Percentiles rank a stretch among this genome's conserved stretches.
phyloP scores from a whole-genome alignment of 345 rosid genomes.

The Sonneratia alba region DNA sequence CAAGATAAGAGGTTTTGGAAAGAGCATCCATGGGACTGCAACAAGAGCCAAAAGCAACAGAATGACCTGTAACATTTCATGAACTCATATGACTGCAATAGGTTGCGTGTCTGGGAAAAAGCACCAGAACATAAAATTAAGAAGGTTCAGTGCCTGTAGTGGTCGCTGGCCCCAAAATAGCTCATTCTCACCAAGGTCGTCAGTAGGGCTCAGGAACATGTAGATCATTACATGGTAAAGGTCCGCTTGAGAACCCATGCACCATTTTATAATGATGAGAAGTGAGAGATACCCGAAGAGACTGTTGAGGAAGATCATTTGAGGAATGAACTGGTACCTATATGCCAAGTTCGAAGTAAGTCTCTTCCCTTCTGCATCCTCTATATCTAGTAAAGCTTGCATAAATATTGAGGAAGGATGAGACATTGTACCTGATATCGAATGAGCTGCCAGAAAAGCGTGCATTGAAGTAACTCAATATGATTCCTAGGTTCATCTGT shows the following conservation, averaged over 20 bases:
- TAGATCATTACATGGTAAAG: slow-evolving; percentile 99
- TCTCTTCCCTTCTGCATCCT: background rate
- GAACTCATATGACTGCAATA: background rate
- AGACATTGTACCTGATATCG: slow-evolving; percentile 53
- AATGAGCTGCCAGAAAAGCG: slow-evolving; percentile 59
- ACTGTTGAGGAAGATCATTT: slow-evolving; percentile 86
- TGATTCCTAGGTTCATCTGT: slow-evolving; percentile 91
- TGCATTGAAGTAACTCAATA: slow-evolving; percentile 86
- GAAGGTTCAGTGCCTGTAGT: slow-evolving; percentile 50
- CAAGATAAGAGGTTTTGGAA: slow-evolving; percentile 89
- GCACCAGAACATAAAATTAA: slow-evolving; percentile 3
- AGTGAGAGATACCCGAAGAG: slow-evolving; percentile 94
- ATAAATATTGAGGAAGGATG: background rate
- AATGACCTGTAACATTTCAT: slow-evolving; percentile 51
- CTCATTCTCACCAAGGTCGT: slow-evolving; percentile 78
- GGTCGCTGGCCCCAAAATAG: slow-evolving; percentile 94
- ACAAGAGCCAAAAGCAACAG: slow-evolving; percentile 66
- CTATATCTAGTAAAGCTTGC: background rate
- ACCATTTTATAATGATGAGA: slow-evolving; percentile 89
- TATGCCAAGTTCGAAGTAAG: slow-evolving; percentile 17
- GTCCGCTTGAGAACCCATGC: slow-evolving; percentile 97
- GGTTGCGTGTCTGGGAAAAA: background rate
- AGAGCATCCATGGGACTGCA: slow-evolving; percentile 98
- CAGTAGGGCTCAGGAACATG: slow-evolving; percentile 95
- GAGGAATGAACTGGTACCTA: slow-evolving; percentile 98